Evolutionary conservation across 2,329 filamentous ascomycete species (phyloP), one percentile per base, ranked within the genome.

Genomic region (Talaromyces sp.): DNA sequence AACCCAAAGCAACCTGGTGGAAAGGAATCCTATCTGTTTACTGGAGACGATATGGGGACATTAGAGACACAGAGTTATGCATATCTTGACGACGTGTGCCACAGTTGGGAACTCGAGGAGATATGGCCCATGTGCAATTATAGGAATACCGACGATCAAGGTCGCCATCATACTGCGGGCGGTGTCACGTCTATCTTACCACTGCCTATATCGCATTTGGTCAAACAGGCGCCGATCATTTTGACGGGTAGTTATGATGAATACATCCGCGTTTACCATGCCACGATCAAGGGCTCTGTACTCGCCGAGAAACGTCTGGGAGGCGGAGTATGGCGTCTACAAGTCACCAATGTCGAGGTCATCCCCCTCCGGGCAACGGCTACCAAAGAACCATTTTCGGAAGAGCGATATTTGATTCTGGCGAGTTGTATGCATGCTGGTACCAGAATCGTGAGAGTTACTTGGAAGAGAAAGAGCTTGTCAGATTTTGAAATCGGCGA

Each of bases 371-470:
- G 10, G 15, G n/a, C 10, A 15, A 37, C 47, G 2, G 9, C 10
- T 35, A 11, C 4, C 15, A 41, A 9, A 8, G 47, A 37, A n/a
- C 25, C 27, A 10, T 9, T 69, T 71, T 31, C 47, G 1, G 61
- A 67, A 15, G 67, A 68, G 8, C 75, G 70, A 19, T 81, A 81
- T 57, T 74, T 83, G 52, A 79, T 96, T n/a, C 80, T 97, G 47
- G 93, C 89, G 17, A 96, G 92, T 54, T 97, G 95, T 73, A 98
- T 98, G 94, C 90, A 97, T 80, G 92, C 90, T 2, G 95, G 95
- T 0, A 84, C 87, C 10, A 86, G 89, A 62, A 78, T 98, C n/a
- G 74, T 89, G 2, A 77, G 77, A 66, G 71, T 88, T 3, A 73
- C 67, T 43, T 71, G 71, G 39, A 67, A 60, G 35, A 50, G 63